Base-by-base conservation (phyloP, 345 rosid species). In the Citrus trifoliata region DNA sequence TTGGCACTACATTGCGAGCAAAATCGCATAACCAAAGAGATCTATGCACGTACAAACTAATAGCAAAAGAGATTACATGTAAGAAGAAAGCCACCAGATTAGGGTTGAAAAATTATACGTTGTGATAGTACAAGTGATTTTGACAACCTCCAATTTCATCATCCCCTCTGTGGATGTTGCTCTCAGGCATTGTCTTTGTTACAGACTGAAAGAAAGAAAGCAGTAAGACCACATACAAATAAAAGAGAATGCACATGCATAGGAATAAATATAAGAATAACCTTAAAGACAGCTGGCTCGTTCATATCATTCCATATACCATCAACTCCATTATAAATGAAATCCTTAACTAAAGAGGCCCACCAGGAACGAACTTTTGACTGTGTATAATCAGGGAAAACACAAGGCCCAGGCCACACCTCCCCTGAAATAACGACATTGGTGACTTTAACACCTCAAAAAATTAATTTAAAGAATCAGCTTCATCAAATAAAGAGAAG, bases 281-380 rank as follows among this genome's bases (percentile, higher is more conserved):
- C 98, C 92, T 93, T 92, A 82, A 95, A 95, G 70, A 95, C 66
- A 74, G 97, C 88, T 9, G 98, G 98, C 87, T 95, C 98, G 25
- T 95, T 95, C 98, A 95, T 95, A 83, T 95, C 98, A 70, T 95
- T 95, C 98, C 98, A 93, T 83, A 95, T 95, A 67, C 98, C 98
- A 86, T 95, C 98, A 75, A 93, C 98, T 68, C 98, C 97, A 86
- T 88, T 90, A 78, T 93, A 87, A 77, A 81, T 65, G 59, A 93
- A 95, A 77, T 92, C 95, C 76, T 89, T 93, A 66, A 95, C 98
- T 61, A 89, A 83, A 85, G 71, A 77, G 46, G 95, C 94, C 98
- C 98, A 95, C 98, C 98, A 93, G 73, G 90, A 87, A 63, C 98
- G 95, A 62, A 85, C 87, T 86, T 89, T 87, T 48, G 92, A 85